A percentile compares a stretch with the other conserved stretches of the same genome.
These are phyloP conservation scores for Rhodomyrtus tomentosa DNA, from an alignment of 345 rosid genomes.

Conservation along the genomic window DNA sequence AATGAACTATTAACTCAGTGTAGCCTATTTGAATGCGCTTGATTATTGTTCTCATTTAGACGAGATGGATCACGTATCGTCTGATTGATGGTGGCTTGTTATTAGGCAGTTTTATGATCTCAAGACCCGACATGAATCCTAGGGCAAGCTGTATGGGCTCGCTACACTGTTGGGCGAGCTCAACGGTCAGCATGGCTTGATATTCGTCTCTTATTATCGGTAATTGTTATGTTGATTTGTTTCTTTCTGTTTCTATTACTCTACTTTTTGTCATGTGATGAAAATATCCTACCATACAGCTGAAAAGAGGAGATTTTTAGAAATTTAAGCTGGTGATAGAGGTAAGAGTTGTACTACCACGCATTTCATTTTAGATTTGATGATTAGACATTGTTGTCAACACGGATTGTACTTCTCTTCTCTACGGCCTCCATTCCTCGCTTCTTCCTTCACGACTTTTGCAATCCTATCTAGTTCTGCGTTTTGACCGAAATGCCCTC, in stretches of 20 bases:
- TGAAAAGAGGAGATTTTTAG: neutral
- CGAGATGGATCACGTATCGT: neutral
- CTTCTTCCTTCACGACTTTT: neutral
- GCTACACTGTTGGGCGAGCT: no score
- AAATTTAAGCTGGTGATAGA: neutral
- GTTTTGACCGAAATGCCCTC: neutral
- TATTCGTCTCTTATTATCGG: no score
- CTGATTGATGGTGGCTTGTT: neutral
- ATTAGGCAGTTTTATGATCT: no score
- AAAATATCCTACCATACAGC: no score
- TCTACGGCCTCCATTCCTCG: neutral
- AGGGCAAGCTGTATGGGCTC: no score
- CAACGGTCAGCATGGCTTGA: no score
- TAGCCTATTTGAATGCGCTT: neutral
- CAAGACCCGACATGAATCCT: no score
- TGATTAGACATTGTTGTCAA: neutral
- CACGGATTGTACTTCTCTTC: neutral
- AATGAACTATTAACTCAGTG: neutral
- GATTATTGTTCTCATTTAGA: neutral
- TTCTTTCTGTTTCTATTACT: no score
- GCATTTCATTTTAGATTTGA: neutral
- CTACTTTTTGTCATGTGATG: no score
- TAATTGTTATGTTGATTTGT: no score
- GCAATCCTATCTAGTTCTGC: neutral
- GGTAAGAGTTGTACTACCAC: neutral